phyloP scores from a whole-genome alignment of 495 filamentous ascomycete species.

The Acidomyces sp. region DNA sequence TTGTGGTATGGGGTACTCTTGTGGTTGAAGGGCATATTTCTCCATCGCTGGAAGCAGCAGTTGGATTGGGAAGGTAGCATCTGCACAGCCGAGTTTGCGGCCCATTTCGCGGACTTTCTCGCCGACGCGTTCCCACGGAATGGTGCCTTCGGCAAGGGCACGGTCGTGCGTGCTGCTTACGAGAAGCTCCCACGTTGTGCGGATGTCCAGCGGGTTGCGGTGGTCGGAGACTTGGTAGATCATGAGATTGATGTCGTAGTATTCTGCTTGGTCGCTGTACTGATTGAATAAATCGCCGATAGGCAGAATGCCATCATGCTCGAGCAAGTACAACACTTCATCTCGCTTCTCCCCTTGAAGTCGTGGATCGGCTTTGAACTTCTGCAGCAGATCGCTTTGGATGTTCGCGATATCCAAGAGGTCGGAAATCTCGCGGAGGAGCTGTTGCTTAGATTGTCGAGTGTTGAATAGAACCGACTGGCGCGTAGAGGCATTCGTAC shows the following conservation, averaged over 20 bases:
- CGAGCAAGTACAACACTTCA: conserved; percentile 50
- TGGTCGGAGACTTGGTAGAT: conserved; percentile 84
- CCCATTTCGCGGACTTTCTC: conserved; percentile 64
- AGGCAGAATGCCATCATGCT: conserved; percentile 53
- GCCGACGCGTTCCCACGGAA: conserved; percentile 67
- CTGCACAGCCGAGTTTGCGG: conserved; percentile 60
- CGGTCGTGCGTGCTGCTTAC: conserved; percentile 56
- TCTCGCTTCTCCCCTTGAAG: conserved; percentile 45
- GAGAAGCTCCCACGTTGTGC: conserved; percentile 69
- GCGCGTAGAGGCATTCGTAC: conserved; percentile 65
- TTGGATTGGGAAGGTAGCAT: conserved; percentile 50
- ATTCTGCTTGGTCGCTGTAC: conserved; percentile 75
- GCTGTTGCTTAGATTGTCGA: conserved; percentile 59
- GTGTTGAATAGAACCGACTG: conserved; percentile 50
- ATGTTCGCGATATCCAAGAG: conserved; percentile 88
- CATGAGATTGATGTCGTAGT: conserved; percentile 81
- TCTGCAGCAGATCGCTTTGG: conserved; percentile 80
- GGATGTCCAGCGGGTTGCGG: conserved; percentile 69
- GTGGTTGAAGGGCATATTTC: conserved; percentile 58
- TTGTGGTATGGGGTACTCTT: conserved; percentile 49
- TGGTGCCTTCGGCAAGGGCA: conserved; percentile 37
- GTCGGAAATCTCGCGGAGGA: conserved; percentile 70
- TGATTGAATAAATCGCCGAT: conserved; percentile 81
- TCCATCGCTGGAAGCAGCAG: conserved; percentile 59
- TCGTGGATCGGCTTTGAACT: conserved; percentile 58